Base-by-base conservation (phyloP, 495 filamentous ascomycete species). In the Podospora pseudopauciseta region DNA sequence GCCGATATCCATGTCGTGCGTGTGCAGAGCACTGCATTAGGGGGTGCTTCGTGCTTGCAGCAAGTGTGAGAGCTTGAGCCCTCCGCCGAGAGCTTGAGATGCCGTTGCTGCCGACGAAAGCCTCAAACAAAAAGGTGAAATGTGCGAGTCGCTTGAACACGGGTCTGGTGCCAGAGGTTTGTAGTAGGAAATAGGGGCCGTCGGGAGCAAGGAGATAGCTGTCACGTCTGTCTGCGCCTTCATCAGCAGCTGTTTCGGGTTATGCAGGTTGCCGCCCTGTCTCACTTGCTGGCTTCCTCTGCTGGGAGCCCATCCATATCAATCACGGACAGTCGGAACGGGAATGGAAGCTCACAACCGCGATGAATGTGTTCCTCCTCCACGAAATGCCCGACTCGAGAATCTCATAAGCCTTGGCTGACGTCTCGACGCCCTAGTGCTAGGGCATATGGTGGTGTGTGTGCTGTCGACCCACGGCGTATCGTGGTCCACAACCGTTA, bases 211-310 rank as follows among this genome's bases (percentile, higher is more conserved):
- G 39, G 39, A 49, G 39, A 49, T 49, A 49, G 39, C 39, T 49
- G 39, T 49, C 39, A 49, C 39, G 39, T 49, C 39, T 49, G 13
- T 13, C 9, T 11, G 39, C 39, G 15, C 39, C 39, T 49, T 49
- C 39, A 49, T 49, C 39, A 49, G 39, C 39, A 49, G 39, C 1
- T 49, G 68, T 70, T 70, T 70, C 65, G 65, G 16, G 26, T 65
- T 39, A 60, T 70, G 68, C 68, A 70, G 28, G 44, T 30, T 32
- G 39, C 64, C 68, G 68, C 55, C 23, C 7, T 58, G 55, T 58
- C 55, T 58, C 55, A 60, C 67, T 62, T 61, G 34, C 39, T 69
- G 62, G 34, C 34, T 11, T 19, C 34, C 5, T 19, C 56, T 26
- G n/a, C 26, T 62, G 32, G 23, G 23, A 27, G 28, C 39, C 39